Evolutionary conservation across 177 flowering plant genomes (phyloP).

Genomic region (Vitis hybrid): DNA sequence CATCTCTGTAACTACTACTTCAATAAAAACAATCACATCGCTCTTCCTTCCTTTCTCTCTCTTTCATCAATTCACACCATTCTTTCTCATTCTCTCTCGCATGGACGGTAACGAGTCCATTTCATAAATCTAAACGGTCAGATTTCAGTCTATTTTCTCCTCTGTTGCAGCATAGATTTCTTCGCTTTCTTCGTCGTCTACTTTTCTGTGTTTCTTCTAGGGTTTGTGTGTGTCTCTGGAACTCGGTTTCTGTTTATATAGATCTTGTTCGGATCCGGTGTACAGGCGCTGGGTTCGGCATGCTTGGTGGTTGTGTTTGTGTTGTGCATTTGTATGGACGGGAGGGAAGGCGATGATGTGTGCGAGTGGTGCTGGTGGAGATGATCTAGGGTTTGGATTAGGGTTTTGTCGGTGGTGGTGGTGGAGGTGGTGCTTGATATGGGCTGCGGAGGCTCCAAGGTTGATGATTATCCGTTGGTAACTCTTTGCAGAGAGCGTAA

Average conservation of each 20-base stretch:
- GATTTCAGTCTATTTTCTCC: slow-evolving; percentile 8
- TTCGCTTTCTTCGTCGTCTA: no score
- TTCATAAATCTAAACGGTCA: slow-evolving; percentile 24
- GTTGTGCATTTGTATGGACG: slow-evolving; percentile 2
- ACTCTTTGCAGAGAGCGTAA: slow-evolving; percentile 66
- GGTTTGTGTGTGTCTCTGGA: not conserved
- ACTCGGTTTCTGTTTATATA: not conserved
- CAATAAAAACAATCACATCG: not conserved
- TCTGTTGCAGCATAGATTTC: not conserved
- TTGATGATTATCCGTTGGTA: slow-evolving; percentile 59
- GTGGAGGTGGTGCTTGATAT: slow-evolving; percentile 23
- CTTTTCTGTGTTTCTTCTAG: not conserved
- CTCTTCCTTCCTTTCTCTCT: slow-evolving; percentile 4
- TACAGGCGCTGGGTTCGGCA: not conserved
- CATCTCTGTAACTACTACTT: not conserved
- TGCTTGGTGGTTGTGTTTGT: not conserved
- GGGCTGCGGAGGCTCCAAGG: slow-evolving; percentile 84
- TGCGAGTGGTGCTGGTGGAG: not conserved
- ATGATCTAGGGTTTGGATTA: slow-evolving; percentile 10
- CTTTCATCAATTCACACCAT: slow-evolving; percentile 1
- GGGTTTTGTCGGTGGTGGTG: slow-evolving; percentile 2
- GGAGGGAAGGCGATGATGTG: slow-evolving; percentile 9
- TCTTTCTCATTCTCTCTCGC: slow-evolving; percentile 10
- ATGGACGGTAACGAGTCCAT: slow-evolving; percentile 18
- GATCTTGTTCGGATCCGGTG: slow-evolving; percentile 3